A percentile compares a stretch with the other conserved stretches of the same genome.
Evolutionary conservation across 495 filamentous ascomycete species (phyloP).

Genomic region (Usnea hakonensis): DNA sequence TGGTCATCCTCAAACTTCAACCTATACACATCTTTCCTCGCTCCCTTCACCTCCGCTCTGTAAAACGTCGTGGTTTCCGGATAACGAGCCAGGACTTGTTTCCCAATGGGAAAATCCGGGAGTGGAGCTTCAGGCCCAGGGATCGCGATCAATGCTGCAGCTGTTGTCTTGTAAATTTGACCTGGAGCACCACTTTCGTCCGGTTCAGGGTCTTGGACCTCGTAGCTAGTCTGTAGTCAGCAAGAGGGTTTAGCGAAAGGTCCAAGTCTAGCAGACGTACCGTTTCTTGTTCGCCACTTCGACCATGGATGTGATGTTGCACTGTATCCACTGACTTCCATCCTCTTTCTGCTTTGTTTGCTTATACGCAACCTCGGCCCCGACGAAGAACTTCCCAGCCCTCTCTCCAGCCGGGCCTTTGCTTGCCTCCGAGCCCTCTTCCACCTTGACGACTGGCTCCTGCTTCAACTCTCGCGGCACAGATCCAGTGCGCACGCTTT

Average conservation of each 20-base stretch:
- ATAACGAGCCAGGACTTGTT: conserved; percentile 74
- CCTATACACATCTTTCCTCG: conserved; percentile 54
- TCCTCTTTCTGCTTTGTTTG: conserved; percentile 66
- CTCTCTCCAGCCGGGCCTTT: conserved; percentile 45
- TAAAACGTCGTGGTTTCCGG: conserved; percentile 97
- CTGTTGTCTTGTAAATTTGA: conserved; percentile 69
- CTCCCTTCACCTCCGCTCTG: conserved; percentile 82
- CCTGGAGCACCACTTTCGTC: conserved; percentile 67
- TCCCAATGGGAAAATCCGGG: conserved; percentile 66
- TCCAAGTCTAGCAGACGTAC: conserved; percentile 31
- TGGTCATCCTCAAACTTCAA: conserved; percentile 85
- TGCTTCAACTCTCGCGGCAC: conserved; percentile 41
- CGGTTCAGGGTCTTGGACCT: conserved; percentile 88
- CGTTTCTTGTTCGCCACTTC: conserved; percentile 79
- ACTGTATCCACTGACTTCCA: conserved; percentile 80
- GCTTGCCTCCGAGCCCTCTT: conserved; percentile 46
- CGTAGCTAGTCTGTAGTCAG: conserved; percentile 54
- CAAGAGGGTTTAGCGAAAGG: conserved; percentile 3
- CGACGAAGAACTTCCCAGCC: conserved; percentile 51
- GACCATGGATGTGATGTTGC: conserved; percentile 72
- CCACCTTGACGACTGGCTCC: conserved; percentile 42
- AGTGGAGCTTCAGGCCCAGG: conserved; percentile 51
- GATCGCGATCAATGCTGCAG: conserved; percentile 77
- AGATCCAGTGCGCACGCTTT: conserved; percentile 44
- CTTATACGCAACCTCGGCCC: conserved; percentile 80